Percentiles rank a stretch among this genome's conserved stretches.
Conservation (phyloP, 768 basidiomycete genomes). For the Jaapia argillacea region DNA sequence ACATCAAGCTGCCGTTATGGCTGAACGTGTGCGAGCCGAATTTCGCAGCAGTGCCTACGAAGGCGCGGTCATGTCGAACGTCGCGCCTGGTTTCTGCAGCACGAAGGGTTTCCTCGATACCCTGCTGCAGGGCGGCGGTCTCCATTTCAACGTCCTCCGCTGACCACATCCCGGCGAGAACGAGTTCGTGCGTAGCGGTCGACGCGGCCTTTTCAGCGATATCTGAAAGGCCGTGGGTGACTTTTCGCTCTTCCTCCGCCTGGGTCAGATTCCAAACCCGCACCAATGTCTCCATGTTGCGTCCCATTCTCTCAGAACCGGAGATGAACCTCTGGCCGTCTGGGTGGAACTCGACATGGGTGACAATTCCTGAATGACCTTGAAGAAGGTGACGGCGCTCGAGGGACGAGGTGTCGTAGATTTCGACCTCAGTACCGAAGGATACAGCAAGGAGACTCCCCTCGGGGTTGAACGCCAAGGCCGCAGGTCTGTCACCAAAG, state of each 20-base stretch:
- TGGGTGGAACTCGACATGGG: not conserved
- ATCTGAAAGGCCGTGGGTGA: not conserved
- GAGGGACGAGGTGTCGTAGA: not conserved
- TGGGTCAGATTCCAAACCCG: not conserved
- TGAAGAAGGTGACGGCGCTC: not conserved
- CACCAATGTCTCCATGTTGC: not conserved
- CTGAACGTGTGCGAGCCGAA: not conserved
- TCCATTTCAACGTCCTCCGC: not conserved
- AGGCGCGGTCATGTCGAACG: not conserved
- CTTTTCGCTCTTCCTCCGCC: not conserved
- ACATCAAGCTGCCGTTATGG: not conserved
- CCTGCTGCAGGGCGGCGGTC: not conserved
- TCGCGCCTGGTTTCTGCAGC: not conserved
- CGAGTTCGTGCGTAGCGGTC: not conserved
- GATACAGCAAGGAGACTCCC: not conserved
- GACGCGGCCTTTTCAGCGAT: not conserved
- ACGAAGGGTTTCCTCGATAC: not conserved
- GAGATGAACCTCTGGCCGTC: not conserved
- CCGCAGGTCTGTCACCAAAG: not conserved
- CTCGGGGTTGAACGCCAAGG: not conserved
- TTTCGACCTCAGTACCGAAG: not conserved
- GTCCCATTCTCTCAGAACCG: not conserved
- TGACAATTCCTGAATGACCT: not conserved
- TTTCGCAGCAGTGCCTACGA: not conserved
- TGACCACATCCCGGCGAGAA: not conserved